Conservation (phyloP, 2,329 filamentous ascomycete genomes). For the Achaetomium macrosporum region DNA sequence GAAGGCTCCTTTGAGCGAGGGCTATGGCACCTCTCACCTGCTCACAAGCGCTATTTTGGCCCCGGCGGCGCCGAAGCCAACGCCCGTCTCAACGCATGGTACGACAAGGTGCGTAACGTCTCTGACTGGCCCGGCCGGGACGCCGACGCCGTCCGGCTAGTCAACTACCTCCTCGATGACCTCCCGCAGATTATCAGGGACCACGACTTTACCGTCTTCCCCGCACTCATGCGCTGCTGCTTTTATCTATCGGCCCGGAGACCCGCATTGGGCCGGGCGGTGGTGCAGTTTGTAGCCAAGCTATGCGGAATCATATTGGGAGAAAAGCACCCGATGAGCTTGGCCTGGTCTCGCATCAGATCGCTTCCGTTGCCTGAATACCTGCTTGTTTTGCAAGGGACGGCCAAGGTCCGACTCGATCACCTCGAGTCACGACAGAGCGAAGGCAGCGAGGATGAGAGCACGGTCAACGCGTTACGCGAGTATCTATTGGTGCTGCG, state of each 20-base stretch:
- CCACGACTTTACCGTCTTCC: conserved; percentile 23
- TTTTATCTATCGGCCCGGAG: conserved; percentile 18
- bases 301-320: conserved; percentile 15
- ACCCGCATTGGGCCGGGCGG: conserved; percentile 3
- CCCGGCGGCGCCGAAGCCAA: conserved; percentile 13
- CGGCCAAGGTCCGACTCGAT: conserved; percentile 15
- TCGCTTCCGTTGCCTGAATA: conserved; percentile 9
- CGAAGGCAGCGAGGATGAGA: conserved; percentile 1
- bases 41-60: conserved; percentile 11
- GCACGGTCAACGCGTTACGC: conserved; percentile 10
- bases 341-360: conserved; percentile 12
- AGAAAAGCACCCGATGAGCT: conserved; percentile 15
- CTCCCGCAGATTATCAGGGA: conserved; percentile 22
- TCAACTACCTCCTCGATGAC: conserved; percentile 24
- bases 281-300: conserved; percentile 14
- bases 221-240: conserved; percentile 11
- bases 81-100: conserved; percentile 21
- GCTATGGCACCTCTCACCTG: conserved; percentile 17
- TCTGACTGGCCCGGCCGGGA: conserved; percentile 16
- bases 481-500: conserved; percentile 16
- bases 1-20: conserved; percentile 21
- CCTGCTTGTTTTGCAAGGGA: conserved; percentile 10
- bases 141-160: conserved; percentile 19
- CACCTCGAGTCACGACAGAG: conserved; percentile 5
- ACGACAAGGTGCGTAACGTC: conserved; percentile 19